These are phyloP conservation scores for Lipomyces spencermartinsiae DNA, from an alignment of 805 yeast genomes.

Conservation along the genomic window DNA sequence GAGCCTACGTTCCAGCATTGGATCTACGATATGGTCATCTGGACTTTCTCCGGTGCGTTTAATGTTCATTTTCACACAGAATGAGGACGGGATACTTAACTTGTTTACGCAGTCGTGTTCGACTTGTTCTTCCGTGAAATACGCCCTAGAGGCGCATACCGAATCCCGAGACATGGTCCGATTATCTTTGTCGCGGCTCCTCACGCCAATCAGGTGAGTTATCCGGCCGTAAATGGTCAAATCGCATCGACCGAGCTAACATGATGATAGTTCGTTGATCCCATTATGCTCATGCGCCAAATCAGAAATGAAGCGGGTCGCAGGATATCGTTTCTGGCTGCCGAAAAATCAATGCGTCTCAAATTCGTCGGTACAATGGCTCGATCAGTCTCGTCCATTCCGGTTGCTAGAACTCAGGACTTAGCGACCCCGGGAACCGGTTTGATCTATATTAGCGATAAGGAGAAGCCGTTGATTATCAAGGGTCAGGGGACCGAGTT, in stretches of 20 bases:
- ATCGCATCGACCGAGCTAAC: neutral
- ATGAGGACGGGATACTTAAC: constrained; percentile 2
- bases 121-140: constrained; percentile 87
- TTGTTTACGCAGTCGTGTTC: constrained; percentile 50
- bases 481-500: constrained; percentile 74
- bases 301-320: constrained; percentile 71
- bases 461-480: constrained; percentile 59
- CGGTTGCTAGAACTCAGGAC: constrained; percentile 93
- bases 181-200: constrained; percentile 95
- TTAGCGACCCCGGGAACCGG: constrained; percentile 73
- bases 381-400: constrained; percentile 78
- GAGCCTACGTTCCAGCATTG: constrained; percentile 36
- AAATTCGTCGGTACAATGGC: constrained; percentile 77
- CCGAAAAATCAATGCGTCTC: constrained; percentile 74
- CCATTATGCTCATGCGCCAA: constrained; percentile 81
- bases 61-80: neutral
- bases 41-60: constrained; percentile 45
- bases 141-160: constrained; percentile 83
- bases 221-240: neutral
- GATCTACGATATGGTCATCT: constrained; percentile 48
- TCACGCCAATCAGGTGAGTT: constrained; percentile 76
- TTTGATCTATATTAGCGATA: constrained; percentile 60
- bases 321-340: constrained; percentile 80
- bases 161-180: constrained; percentile 74
- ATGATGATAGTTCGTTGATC: constrained; percentile 73